phyloP scores from a whole-genome alignment of 371 early-diverging fungal genomes.

The Mucor indicus region DNA sequence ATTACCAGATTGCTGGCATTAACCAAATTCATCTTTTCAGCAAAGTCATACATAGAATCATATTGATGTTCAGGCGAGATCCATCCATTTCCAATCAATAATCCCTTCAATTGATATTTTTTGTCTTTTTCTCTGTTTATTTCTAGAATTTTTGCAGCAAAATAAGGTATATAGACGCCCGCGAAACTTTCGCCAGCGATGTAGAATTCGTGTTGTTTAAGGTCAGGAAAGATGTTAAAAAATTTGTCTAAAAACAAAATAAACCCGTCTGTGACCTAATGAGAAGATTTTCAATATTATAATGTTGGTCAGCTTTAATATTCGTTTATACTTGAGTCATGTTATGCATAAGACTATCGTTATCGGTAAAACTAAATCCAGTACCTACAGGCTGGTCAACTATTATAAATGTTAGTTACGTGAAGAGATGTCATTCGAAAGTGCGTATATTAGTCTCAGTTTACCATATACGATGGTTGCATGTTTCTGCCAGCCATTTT shows the following conservation, averaged over 20 bases:
- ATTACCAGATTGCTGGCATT: conserved; percentile 33
- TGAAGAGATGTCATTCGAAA: too few relatives aligned
- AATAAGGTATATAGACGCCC: conserved; percentile 84
- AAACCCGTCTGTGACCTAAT: conserved; percentile 56
- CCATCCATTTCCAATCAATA: conserved; percentile 89
- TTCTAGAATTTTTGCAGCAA: conserved; percentile 58
- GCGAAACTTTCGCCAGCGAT: conserved; percentile 87
- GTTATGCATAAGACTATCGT: conserved; percentile 34
- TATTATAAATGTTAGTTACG: conserved; percentile 12
- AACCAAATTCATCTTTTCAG: conserved; percentile 37
- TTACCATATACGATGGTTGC: conserved; percentile 71
- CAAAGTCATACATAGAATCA: conserved; percentile 50
- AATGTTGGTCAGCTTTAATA: too few relatives aligned
- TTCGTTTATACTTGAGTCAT: conserved; percentile 39
- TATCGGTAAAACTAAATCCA: conserved; percentile 66
- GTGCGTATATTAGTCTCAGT: neutral
- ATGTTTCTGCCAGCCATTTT: conserved; percentile 70
- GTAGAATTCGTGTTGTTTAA: conserved; percentile 57
- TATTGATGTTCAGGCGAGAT: conserved; percentile 77
- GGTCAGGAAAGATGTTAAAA: conserved; percentile 61
- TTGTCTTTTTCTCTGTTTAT: too few relatives aligned
- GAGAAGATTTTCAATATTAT: too few relatives aligned
- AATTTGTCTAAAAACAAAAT: conserved; percentile 62
- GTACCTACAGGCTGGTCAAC: conserved; percentile 90
- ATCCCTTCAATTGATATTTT: conserved; percentile 60